These are phyloP conservation scores for Ophiostoma australiae DNA, from an alignment of 2,329 filamentous ascomycete genomes.

Conservation along the genomic window DNA sequence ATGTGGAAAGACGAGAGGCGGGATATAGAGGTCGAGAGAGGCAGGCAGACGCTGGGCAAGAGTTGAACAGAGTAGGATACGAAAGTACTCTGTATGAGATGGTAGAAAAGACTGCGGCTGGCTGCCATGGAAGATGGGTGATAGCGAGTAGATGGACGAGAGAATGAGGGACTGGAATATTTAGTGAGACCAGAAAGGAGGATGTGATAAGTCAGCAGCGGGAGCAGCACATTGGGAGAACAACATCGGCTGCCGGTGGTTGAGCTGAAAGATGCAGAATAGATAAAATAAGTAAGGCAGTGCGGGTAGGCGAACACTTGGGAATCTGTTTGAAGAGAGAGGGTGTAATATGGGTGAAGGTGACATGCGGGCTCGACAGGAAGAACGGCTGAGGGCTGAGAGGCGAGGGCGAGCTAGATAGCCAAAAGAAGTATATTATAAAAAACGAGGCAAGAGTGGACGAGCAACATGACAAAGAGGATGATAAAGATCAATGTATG, in stretches of 20 bases:
- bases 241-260: not conserved
- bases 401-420: not conserved
- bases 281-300: not conserved
- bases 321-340: not conserved
- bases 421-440: not conserved
- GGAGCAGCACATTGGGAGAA: not conserved
- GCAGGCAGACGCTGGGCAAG: not conserved
- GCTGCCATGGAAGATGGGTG: not conserved
- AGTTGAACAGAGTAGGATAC: not conserved
- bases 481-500: not conserved
- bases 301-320: not conserved
- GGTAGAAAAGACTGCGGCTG: not conserved
- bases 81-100: not conserved
- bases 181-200: not conserved
- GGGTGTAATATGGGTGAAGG: not conserved
- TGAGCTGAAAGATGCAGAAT: not conserved
- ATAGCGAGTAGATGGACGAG: not conserved
- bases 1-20: not conserved
- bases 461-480: not conserved
- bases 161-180: not conserved
- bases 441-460: not conserved
- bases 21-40: not conserved
- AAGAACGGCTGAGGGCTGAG: conserved; percentile 6
- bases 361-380: not conserved
- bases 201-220: not conserved